Percentiles rank a stretch among this genome's conserved stretches.
These are phyloP conservation scores for Neurospora sp. DNA, from an alignment of 495 filamentous ascomycete genomes.

Conservation along the genomic window DNA sequence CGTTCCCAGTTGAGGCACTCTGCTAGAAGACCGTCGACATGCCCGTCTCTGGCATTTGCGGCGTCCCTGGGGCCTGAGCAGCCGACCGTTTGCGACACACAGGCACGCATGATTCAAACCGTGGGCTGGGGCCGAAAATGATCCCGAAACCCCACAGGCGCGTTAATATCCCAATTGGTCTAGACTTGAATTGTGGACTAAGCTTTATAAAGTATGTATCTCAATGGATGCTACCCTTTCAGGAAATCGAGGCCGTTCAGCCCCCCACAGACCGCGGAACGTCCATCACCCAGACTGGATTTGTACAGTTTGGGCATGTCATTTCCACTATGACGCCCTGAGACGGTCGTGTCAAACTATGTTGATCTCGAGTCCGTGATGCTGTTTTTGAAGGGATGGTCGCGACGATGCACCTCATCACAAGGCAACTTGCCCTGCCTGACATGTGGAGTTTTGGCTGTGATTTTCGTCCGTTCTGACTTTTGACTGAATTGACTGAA, in stretches of 20 bases:
- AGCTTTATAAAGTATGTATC: conserved; percentile 1
- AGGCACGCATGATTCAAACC: conserved; percentile 12
- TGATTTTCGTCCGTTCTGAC: neutral
- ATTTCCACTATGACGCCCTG: neutral
- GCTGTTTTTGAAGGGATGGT: neutral
- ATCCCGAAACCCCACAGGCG: conserved; percentile 11
- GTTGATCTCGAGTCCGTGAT: neutral
- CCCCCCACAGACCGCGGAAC: neutral
- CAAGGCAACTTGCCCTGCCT: neutral
- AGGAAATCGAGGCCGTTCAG: neutral
- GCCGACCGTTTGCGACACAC: conserved; percentile 15
- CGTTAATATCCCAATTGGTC: neutral
- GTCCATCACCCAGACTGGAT: neutral
- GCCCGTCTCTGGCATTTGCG: neutral
- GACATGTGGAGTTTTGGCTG: neutral
- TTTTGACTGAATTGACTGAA: neutral
- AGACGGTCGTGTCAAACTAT: neutral
- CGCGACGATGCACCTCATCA: neutral
- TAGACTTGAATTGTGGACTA: neutral
- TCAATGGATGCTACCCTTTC: conserved; percentile 1
- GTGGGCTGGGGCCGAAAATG: conserved; percentile 7
- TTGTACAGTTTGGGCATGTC: neutral
- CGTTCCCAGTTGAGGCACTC: conserved; percentile 17
- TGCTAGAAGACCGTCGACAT: conserved; percentile 7
- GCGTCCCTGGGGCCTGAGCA: conserved; percentile 4